These are phyloP conservation scores for Boehmeria nivea DNA, from an alignment of 306 rosid genomes.

Conservation along the genomic window DNA sequence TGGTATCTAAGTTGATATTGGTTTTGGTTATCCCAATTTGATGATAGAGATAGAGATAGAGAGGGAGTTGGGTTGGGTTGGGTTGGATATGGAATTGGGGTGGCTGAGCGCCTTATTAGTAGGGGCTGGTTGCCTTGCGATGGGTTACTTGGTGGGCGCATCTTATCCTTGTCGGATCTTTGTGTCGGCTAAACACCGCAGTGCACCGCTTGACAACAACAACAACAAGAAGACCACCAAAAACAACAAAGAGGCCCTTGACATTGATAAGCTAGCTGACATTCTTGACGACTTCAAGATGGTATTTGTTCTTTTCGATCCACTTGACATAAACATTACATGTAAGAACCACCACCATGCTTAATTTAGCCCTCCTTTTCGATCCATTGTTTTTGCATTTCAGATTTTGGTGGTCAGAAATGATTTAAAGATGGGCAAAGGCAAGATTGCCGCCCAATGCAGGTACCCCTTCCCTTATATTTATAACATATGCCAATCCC, in stretches of 20 bases:
- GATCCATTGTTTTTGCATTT: background rate
- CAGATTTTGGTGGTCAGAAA: slow-evolving; percentile 90
- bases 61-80: too few relatives aligned
- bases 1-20: too few relatives aligned
- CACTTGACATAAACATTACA: too few relatives aligned
- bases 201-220: slow-evolving; percentile 17
- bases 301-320: slow-evolving; percentile 40
- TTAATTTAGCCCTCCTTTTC: too few relatives aligned
- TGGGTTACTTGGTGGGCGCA: slow-evolving; percentile 72
- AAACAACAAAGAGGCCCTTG: slow-evolving; percentile 57
- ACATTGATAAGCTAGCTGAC: slow-evolving; percentile 70
- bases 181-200: slow-evolving; percentile 28
- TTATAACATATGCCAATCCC: too few relatives aligned
- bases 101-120: slow-evolving; percentile 76
- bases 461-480: slow-evolving; percentile 33
- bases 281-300: slow-evolving; percentile 79
- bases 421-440: slow-evolving; percentile 98
- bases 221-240: slow-evolving; percentile 32
- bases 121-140: slow-evolving; percentile 86
- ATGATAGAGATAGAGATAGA: background rate
- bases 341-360: too few relatives aligned
- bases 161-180: slow-evolving; percentile 48
- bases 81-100: slow-evolving; percentile 58
- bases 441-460: slow-evolving; percentile 97
- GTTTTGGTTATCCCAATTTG: too few relatives aligned